Percentiles rank a stretch among this genome's conserved stretches.
Conservation (phyloP, 257 asterid species). For the Solanum ossicruentum region DNA sequence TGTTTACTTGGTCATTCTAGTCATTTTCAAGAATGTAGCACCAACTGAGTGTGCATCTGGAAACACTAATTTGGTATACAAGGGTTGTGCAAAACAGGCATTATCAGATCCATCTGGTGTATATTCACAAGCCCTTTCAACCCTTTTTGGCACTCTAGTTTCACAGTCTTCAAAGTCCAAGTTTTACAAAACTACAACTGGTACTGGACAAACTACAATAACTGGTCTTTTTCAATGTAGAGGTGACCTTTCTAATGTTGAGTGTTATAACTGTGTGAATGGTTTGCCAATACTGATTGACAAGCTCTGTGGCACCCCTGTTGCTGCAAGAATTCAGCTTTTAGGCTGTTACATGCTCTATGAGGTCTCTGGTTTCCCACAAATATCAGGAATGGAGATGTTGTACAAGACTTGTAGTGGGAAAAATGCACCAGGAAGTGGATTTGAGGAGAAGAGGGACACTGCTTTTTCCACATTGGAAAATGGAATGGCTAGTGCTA, state of each 20-base stretch:
- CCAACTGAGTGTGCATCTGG: slow-evolving; percentile 50
- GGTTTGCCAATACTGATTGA: slow-evolving; percentile 70
- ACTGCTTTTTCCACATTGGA: slow-evolving; percentile 57
- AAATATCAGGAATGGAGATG: slow-evolving; percentile 89
- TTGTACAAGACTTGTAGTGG: slow-evolving; percentile 77
- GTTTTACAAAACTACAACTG: slow-evolving; percentile 62
- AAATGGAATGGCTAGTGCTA: slow-evolving; percentile 43
- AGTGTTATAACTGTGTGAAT: slow-evolving; percentile 78
- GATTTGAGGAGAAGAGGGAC: slow-evolving; percentile 77
- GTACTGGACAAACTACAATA: slow-evolving; percentile 48
- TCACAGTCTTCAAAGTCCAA: slow-evolving; percentile 78
- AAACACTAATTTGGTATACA: slow-evolving; percentile 60
- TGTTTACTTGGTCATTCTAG: slow-evolving; percentile 16
- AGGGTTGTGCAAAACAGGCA: slow-evolving; percentile 80
- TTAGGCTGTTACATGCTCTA: slow-evolving; percentile 83
- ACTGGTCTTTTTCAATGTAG: slow-evolving; percentile 88
- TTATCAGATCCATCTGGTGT: slow-evolving; percentile 86
- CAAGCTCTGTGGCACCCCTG: slow-evolving; percentile 74
- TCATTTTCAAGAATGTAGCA: slow-evolving; percentile 17
- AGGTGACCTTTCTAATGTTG: slow-evolving; percentile 76
- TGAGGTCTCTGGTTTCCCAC: slow-evolving; percentile 74
- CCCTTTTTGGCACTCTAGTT: slow-evolving; percentile 71
- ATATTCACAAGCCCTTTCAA: slow-evolving; percentile 76
- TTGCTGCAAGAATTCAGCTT: slow-evolving; percentile 89
- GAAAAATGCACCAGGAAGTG: slow-evolving; percentile 58